A percentile compares a stretch with the other conserved stretches of the same genome.
phyloP scores from a whole-genome alignment of 805 yeast genomes.

The Barnettozyma pratensis region DNA sequence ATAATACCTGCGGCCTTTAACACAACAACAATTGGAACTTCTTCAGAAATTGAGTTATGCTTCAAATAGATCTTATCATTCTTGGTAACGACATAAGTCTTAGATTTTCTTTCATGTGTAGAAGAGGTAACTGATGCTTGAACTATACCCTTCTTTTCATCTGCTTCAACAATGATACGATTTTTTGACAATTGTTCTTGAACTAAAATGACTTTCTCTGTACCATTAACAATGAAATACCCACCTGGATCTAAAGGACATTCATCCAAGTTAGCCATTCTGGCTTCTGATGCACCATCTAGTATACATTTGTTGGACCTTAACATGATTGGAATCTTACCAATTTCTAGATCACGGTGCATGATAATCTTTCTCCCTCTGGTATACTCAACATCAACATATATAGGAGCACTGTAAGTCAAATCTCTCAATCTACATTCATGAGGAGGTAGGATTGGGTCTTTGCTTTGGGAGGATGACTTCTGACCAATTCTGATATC shows the following conservation, averaged over 20 bases:
- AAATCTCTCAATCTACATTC: conserved; percentile 92
- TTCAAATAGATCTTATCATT: conserved; percentile 85
- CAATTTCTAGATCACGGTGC: conserved; percentile 88
- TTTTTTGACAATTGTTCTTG: conserved; percentile 96
- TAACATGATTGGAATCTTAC: conserved; percentile 98
- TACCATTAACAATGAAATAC: conserved; percentile 94
- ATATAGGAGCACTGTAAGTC: conserved; percentile 92
- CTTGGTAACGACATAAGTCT: conserved; percentile 91
- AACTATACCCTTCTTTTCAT: conserved; percentile 86
- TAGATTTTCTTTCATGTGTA: conserved; percentile 96
- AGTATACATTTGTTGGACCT: conserved; percentile 88
- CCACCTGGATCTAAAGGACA: conserved; percentile 99
- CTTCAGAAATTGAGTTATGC: conserved; percentile 94
- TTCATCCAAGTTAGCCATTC: conserved; percentile 86
- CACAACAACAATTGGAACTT: conserved; percentile 88
- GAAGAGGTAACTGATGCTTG: conserved; percentile 98
- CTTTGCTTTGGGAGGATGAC: conserved; percentile 48
- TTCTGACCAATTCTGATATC: conserved; percentile 89
- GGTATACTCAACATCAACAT: conserved; percentile 95
- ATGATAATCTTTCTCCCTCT: conserved; percentile 89
- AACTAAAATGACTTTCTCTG: conserved; percentile 93
- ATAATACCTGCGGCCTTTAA: conserved; percentile 93
- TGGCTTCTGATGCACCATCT: conserved; percentile 67
- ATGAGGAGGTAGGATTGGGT: conserved; percentile 78
- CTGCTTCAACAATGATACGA: conserved; percentile 97